These are phyloP conservation scores for Cyberlindnera maritima DNA, from an alignment of 805 yeast genomes.

Conservation along the genomic window DNA sequence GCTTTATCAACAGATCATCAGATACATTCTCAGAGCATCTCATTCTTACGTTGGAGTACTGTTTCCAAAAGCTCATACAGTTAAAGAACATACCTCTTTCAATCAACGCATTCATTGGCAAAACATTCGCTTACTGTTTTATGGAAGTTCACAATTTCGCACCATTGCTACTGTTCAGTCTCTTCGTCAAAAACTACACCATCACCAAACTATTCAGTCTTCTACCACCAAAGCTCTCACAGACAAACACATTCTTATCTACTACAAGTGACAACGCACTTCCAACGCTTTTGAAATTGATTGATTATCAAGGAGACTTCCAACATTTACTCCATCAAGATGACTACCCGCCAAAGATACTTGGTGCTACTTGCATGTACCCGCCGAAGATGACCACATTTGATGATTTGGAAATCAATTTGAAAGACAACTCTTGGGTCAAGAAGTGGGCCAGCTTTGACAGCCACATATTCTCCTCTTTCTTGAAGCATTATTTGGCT, in stretches of 20 bases:
- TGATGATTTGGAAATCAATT: conserved; percentile 40
- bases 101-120: conserved; percentile 50
- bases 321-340: background rate
- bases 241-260: background rate
- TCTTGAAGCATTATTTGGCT: conserved; percentile 53
- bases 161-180: conserved; percentile 50
- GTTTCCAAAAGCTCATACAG: conserved; percentile 16
- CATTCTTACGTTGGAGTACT: conserved; percentile 10
- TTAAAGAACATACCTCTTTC: conserved; percentile 18
- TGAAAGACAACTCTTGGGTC: conserved; percentile 58
- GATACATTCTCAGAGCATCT: conserved; percentile 4
- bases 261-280: background rate
- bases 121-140: conserved; percentile 55
- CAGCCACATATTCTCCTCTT: conserved; percentile 57
- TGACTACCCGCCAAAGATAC: conserved; percentile 28
- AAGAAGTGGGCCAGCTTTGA: conserved; percentile 57
- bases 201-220: conserved; percentile 30
- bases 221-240: background rate
- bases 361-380: conserved; percentile 34
- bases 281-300: conserved; percentile 13
- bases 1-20: background rate
- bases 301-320: conserved; percentile 22
- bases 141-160: conserved; percentile 48
- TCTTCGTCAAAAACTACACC: conserved; percentile 50
- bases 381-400: conserved; percentile 33